Base-by-base conservation (phyloP, 2,329 filamentous ascomycete genomes). In the Sporothrix pseudoabietina region DNA sequence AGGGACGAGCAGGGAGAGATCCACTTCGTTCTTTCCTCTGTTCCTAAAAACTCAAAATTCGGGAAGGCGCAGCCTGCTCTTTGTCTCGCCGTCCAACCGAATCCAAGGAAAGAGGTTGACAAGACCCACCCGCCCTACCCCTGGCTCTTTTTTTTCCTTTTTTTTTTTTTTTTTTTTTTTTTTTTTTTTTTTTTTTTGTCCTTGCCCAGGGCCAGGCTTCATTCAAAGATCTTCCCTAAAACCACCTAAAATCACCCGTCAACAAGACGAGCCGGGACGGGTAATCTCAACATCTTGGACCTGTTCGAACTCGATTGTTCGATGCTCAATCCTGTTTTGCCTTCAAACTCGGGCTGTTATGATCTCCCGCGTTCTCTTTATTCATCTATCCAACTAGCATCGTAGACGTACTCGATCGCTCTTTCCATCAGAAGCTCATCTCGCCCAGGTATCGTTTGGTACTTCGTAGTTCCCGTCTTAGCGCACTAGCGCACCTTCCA, bases 81-180 rank as follows among this genome's bases (percentile, higher is more conserved):
- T 35, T 68, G 65, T 68, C 26, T 68, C 65, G 44, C 65, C 65
- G 65, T 68, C 65, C 65, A 52, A 52, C 65, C 44, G 26, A 68
- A 68, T 32, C n/a, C 47, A n/a, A 52, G 14, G 65, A 47, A 32
- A 52, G 26, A 32, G 30, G 19, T 44, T 26, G 52, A 55, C 2
- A 30, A 14, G 26, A 61, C 32, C 57, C 57, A 61, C 30, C 9
- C 9, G 12, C 22, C 14, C 69, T 32, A 30, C 39, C 22, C 16
- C 69, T 61, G 39, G 19, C 52, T 35, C 32, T 54, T 47, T 61
- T 55, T 71, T 7, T 44, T 14, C 16, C 22, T 39, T 63, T 39
- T 41, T 22, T 30, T 41, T 39, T 63, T 39, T 66, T 30, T 44
- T 4, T 41, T 22, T 41, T 22, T 49, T 66, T 66, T 32, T 19